A percentile compares a stretch with the other conserved stretches of the same genome.
Evolutionary conservation across 805 yeast genomes (phyloP).

Genomic region (Ogataea zsoltii): DNA sequence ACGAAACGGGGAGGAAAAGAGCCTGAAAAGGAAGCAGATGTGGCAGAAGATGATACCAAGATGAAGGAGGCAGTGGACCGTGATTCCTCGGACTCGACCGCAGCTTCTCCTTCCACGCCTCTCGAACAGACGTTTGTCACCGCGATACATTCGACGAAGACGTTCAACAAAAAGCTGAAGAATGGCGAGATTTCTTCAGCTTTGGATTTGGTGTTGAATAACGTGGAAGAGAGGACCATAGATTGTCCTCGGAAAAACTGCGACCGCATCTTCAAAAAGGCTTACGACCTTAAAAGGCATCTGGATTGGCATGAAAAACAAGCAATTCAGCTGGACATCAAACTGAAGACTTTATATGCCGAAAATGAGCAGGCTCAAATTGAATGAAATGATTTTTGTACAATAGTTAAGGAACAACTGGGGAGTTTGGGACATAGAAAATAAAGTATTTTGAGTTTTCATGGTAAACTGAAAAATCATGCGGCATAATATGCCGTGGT

Average conservation of each 20-base stretch:
- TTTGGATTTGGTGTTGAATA: conserved; percentile 40
- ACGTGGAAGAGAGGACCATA: conserved; percentile 37
- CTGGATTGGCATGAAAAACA: conserved; percentile 49
- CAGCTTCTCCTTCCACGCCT: too few species aligned
- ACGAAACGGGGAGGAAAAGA: neutral
- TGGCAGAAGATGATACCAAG: conserved; percentile 1
- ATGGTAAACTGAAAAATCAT: too few species aligned
- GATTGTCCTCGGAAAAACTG: conserved; percentile 54
- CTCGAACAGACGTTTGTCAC: conserved; percentile 2
- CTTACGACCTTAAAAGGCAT: conserved; percentile 51
- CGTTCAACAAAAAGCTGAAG: conserved; percentile 43
- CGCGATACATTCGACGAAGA: conserved; percentile 12
- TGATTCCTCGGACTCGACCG: too few species aligned
- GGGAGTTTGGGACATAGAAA: too few species aligned
- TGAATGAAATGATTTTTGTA: too few species aligned
- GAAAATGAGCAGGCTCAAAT: neutral
- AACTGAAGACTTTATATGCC: conserved; percentile 9
- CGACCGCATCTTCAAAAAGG: conserved; percentile 51
- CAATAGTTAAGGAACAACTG: too few species aligned
- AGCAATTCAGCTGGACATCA: conserved; percentile 16
- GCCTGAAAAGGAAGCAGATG: neutral
- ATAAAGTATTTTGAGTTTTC: too few species aligned
- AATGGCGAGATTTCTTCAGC: conserved; percentile 38
- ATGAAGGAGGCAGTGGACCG: neutral
- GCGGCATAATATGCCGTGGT: too few species aligned